Evolutionary conservation across 768 basidiomycete genomes (phyloP).

Genomic region (Mycena rosella): DNA sequence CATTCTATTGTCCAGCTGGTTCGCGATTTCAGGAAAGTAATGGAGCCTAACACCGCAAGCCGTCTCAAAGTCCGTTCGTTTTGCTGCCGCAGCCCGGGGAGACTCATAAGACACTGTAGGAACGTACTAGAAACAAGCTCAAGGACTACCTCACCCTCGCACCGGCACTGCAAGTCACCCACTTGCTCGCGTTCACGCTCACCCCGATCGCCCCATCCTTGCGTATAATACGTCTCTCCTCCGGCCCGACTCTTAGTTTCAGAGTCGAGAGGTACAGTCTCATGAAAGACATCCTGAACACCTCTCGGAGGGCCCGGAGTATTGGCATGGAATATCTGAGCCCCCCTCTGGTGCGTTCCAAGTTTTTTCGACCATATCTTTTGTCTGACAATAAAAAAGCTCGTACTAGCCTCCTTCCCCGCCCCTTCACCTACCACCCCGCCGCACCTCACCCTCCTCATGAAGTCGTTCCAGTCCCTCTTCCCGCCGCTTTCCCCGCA

Average conservation of each 20-base stretch:
- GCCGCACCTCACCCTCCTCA: constrained; percentile 88
- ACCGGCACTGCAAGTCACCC: constrained; percentile 90
- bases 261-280: constrained; percentile 93
- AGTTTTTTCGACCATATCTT: constrained; percentile 2
- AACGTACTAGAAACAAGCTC: constrained; percentile 89
- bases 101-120: constrained; percentile 61
- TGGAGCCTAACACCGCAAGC: constrained; percentile 98
- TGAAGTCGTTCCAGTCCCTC: constrained; percentile 96
- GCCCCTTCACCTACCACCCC: constrained; percentile 80
- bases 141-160: constrained; percentile 96
- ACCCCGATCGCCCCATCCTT: constrained; percentile 89
- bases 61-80: constrained; percentile 77
- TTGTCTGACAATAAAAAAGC: constrained; percentile 57
- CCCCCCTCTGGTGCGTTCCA: constrained; percentile 82
- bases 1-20: constrained; percentile 89
- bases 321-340: constrained; percentile 92
- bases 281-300: constrained; percentile 83
- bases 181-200: constrained; percentile 92
- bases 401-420: constrained; percentile 92
- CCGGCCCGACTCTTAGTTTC: constrained; percentile 95
- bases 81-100: neutral
- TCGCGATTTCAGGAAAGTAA: constrained; percentile 92
- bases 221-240: constrained; percentile 87
- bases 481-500: constrained; percentile 94
- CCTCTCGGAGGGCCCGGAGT: constrained; percentile 75